Base-by-base conservation (phyloP, 805 yeast species). In the Ogataea haglerorum region DNA sequence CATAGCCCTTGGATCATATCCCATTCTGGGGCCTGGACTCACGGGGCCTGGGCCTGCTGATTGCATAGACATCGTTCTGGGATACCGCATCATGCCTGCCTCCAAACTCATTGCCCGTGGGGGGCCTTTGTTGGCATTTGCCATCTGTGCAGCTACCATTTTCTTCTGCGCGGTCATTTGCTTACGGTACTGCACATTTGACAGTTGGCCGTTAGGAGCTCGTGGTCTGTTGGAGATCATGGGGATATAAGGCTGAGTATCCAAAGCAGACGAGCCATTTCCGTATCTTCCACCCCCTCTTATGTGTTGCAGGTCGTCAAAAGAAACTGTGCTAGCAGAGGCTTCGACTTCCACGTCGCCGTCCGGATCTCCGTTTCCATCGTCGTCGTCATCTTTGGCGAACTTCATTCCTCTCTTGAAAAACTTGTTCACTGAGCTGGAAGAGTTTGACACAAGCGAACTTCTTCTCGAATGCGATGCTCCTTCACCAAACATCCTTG, bases 181-280 rank as follows among this genome's bases (percentile, higher is more conserved):
- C 50, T 83, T 84, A 50, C 95, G 68, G 57, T 85, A 85, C 47
- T 81, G 81, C 6, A 77, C 67, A 49, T 75, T 81, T 38, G 71
- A 71, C 49, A 68, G 54, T 34, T 63, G 66, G 19, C 60, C 49
- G 3, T 53, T 56, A 15, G 60, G 45, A 34, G 57, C 51, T 38
- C 42, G 29, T 43, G 59, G 46, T 48, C 52, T 46, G 0, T 73
- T 61, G 5, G 75, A 67, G 3, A 85, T 40, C 0, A 88, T 83
- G 6, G 95, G 95, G 28, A 85, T 84, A 47, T 82, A 78, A 7
- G 93, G 90, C 0, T 87, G 72, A 0, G 90, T 72, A 47, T 82
- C 87, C 29, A 57, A 36, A 30, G 63, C 45, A 36, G 70, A 65
- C 14, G 72, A 65, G 3, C 82, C 42, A 10, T 25, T 27, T 2